Evolutionary conservation across 176 grass and related monocot species (phyloP).

Genomic region (Tuctoria greenei): DNA sequence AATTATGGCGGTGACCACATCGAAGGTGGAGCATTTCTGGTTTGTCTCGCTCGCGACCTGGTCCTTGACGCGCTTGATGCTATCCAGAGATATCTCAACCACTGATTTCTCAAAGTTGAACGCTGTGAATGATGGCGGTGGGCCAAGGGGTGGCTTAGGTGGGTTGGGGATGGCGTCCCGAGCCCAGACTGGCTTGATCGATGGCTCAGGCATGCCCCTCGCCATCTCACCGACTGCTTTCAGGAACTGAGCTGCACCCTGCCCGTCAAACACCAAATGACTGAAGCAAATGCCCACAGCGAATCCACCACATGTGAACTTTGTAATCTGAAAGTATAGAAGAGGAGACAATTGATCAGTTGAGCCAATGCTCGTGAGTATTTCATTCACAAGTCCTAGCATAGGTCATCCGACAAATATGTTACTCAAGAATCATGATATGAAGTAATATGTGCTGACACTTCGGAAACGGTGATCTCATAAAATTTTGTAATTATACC

Average conservation of each 20-base stretch:
- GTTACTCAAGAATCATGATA: neutral
- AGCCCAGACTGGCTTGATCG: slow-evolving; percentile 55
- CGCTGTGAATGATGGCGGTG: slow-evolving; percentile 31
- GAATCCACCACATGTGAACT: slow-evolving; percentile 67
- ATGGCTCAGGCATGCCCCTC: slow-evolving; percentile 40
- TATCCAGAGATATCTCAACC: slow-evolving; percentile 57
- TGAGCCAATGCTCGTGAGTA: neutral
- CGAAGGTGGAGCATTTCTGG: slow-evolving; percentile 67
- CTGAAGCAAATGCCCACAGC: slow-evolving; percentile 59
- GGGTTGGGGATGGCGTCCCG: slow-evolving; percentile 64
- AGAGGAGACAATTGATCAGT: neutral
- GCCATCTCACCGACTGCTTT: slow-evolving; percentile 69
- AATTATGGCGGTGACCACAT: slow-evolving; percentile 66
- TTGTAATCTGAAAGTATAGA: slow-evolving; percentile 48
- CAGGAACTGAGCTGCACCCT: slow-evolving; percentile 58
- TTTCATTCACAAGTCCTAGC: slow-evolving; percentile 1
- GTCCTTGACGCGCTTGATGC: slow-evolving; percentile 52
- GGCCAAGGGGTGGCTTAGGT: slow-evolving; percentile 48
- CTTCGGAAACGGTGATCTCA: neutral
- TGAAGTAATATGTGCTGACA: neutral
- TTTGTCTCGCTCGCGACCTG: slow-evolving; percentile 46
- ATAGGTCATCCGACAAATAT: neutral
- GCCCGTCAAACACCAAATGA: slow-evolving; percentile 65
- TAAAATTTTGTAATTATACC: neutral
- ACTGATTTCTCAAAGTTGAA: slow-evolving; percentile 59